Base-by-base conservation (phyloP, 2,329 filamentous ascomycete genomes). In the Harringtonia aguacate region DNA sequence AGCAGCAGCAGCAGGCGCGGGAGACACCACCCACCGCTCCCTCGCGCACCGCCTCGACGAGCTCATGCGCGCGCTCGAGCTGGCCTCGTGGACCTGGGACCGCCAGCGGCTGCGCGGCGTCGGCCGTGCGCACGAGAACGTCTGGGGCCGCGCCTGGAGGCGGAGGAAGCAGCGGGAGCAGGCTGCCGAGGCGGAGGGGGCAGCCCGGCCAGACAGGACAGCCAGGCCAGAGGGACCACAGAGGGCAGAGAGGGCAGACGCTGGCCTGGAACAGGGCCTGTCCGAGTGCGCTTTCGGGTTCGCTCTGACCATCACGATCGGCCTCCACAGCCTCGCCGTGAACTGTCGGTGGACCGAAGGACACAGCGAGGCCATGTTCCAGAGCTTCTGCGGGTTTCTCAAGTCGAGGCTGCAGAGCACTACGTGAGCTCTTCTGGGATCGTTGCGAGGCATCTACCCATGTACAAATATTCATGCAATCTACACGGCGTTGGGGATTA, bases 311-410 rank as follows among this genome's bases (percentile, higher is more conserved):
- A 55, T 80, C 20, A 64, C 59, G 2, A 58, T 66, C 1, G 55
- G 61, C 17, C 58, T 58, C 41, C 53, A 57, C 2, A 57, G 62
- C 17, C 65, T 80, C 0, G 61, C 57, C 3, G 63, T 83, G 5
- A 52, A 61, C 5, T 67, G 84, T 43, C 70, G 84, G 28, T 94
- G 86, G 89, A 56, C 86, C 1, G 79, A 86, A 53, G 90, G 92
- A 0, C 68, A 70, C 7, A 84, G 94, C 51, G 67, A 74, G 17
- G 70, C 80, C 1, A 57, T 92, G 0, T 95, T 90, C 61, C 85
- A 94, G 63, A 95, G 89, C 58, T 87, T 98, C 50, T 83, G 80
- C 48, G 88, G 86, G 0, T 87, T 89, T 67, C 50, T 94, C 36
- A 84, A 79, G 59, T 67, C 74, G 30, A 74, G 71, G 46, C 44